Conservation (phyloP, 2,329 filamentous ascomycete species). For the Fusarium continuum region DNA sequence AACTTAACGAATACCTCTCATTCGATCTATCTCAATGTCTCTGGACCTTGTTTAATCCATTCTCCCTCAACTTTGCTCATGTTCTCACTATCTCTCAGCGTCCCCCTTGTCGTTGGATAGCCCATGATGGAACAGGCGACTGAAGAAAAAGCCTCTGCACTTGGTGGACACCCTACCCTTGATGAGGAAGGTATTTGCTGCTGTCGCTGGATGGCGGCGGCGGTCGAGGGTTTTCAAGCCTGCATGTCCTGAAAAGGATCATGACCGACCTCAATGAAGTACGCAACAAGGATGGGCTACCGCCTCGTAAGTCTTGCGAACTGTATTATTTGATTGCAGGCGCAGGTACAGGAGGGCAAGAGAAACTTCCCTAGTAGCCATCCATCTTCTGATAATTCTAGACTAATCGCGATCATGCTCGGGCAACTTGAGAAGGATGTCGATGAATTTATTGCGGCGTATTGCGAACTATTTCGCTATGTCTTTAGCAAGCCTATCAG, state of each 20-base stretch:
- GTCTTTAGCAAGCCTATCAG: background rate
- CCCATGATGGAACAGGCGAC: too few species aligned
- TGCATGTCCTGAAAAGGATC: background rate
- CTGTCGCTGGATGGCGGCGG: too few species aligned
- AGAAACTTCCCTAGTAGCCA: rapidly evolving
- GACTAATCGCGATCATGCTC: constrained; percentile 7
- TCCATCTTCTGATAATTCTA: background rate
- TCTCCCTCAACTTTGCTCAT: too few species aligned
- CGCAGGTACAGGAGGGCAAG: constrained; percentile 1
- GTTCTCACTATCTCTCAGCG: too few species aligned
- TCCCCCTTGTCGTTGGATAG: too few species aligned
- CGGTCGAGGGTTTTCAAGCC: too few species aligned
- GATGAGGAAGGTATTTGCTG: too few species aligned
- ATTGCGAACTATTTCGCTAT: background rate
- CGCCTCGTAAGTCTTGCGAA: background rate
- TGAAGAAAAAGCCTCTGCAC: too few species aligned
- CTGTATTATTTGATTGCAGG: constrained; percentile 7
- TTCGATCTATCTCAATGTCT: too few species aligned
- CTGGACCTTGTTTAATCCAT: too few species aligned
- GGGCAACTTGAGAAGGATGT: background rate
- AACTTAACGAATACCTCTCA: too few species aligned
- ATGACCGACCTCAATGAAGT: background rate
- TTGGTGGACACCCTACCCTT: too few species aligned
- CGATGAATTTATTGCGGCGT: background rate
- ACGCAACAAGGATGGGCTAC: rapidly evolving